Evolutionary conservation across 2,329 filamentous ascomycete species (phyloP).

Genomic region (Pseudogymnoascus sp.): DNA sequence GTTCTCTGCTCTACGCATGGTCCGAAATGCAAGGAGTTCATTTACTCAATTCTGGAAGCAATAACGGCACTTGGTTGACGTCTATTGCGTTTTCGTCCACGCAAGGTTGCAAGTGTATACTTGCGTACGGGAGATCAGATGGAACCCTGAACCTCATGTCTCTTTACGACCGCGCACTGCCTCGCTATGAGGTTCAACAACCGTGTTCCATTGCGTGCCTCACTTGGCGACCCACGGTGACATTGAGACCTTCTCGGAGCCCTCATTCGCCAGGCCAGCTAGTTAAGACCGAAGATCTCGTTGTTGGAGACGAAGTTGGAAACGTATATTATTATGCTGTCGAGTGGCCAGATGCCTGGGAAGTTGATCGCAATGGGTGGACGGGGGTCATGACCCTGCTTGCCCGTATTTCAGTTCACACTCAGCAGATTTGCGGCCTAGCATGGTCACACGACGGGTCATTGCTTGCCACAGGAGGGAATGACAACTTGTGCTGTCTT

Average conservation of each 20-base stretch:
- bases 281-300: constrained; percentile 71
- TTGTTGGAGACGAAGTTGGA: constrained; percentile 79
- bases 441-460: constrained; percentile 74
- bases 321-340: constrained; percentile 82
- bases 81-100: constrained; percentile 85
- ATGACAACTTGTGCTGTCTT: constrained; percentile 83
- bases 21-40: constrained; percentile 67
- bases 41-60: constrained; percentile 46
- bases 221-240: constrained; percentile 66
- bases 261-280: constrained; percentile 38
- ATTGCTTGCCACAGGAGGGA: constrained; percentile 80
- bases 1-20: constrained; percentile 79
- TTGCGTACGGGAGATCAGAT: constrained; percentile 77
- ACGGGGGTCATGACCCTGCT: constrained; percentile 71
- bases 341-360: constrained; percentile 69
- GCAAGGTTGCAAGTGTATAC: constrained; percentile 67
- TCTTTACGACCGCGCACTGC: constrained; percentile 57
- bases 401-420: constrained; percentile 70
- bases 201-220: constrained; percentile 70
- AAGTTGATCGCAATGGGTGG: constrained; percentile 62
- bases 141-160: constrained; percentile 74
- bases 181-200: constrained; percentile 71
- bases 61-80: constrained; percentile 59
- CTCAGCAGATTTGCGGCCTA: constrained; percentile 89
- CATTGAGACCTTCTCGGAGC: constrained; percentile 46